Percentiles rank a stretch among this genome's conserved stretches.
These are phyloP conservation scores for Kwoniella dejecticola DNA, from an alignment of 768 basidiomycete genomes.

Conservation along the genomic window DNA sequence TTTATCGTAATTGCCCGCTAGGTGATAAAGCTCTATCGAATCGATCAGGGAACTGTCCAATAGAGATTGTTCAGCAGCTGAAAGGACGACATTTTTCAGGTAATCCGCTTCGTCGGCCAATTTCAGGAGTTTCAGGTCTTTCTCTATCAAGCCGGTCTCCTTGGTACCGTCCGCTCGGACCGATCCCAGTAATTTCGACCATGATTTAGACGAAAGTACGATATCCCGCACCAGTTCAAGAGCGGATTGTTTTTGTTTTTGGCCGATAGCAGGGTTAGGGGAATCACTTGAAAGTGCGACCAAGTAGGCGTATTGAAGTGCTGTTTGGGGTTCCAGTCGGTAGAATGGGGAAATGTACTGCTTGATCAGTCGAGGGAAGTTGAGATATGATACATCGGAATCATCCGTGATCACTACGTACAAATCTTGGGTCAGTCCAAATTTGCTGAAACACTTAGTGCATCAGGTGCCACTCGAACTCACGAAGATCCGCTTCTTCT, in stretches of 20 bases:
- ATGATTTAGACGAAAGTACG: slow-evolving; percentile 59
- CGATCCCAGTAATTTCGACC: slow-evolving; percentile 94
- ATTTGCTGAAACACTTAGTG: no score
- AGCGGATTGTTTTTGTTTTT: slow-evolving; percentile 72
- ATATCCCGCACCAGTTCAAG: slow-evolving; percentile 58
- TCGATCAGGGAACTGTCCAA: slow-evolving; percentile 81
- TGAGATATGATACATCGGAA: slow-evolving; percentile 57
- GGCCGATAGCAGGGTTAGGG: slow-evolving; percentile 65
- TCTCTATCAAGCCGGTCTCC: slow-evolving; percentile 90
- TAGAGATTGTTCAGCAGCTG: slow-evolving; percentile 78
- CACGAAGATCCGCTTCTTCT: slow-evolving; percentile 71
- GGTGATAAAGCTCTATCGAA: slow-evolving; percentile 92
- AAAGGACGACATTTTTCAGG: slow-evolving; percentile 77
- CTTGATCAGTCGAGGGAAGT: slow-evolving; percentile 82
- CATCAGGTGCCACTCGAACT: slow-evolving; percentile 11
- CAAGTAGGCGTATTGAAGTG: slow-evolving; percentile 90
- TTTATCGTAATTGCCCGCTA: slow-evolving; percentile 84
- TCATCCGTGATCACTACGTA: slow-evolving; percentile 30
- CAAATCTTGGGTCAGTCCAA: no score
- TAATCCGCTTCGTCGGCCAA: slow-evolving; percentile 68
- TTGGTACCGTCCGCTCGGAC: slow-evolving; percentile 83
- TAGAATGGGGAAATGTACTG: slow-evolving; percentile 91
- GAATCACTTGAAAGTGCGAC: slow-evolving; percentile 77
- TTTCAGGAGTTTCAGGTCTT: slow-evolving; percentile 73
- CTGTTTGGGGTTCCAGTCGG: slow-evolving; percentile 88